Conservation (phyloP, 768 basidiomycete genomes). For the Leucosporidium scottii region DNA sequence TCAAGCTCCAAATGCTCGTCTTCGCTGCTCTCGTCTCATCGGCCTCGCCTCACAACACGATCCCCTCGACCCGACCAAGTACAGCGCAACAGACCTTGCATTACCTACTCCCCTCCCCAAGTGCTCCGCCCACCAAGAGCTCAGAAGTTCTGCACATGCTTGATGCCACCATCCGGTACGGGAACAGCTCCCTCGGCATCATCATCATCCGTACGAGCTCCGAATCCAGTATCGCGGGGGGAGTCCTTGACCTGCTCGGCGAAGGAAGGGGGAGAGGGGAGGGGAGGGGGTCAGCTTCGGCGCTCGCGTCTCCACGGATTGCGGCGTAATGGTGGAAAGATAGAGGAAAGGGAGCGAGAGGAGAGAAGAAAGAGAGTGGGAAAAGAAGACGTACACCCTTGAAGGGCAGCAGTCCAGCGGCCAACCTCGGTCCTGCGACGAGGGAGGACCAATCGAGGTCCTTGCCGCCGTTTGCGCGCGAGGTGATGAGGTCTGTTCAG, state of each 20-base stretch:
- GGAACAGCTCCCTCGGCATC: conserved; percentile 10
- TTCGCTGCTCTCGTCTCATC: too few species aligned
- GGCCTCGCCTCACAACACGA: too few species aligned
- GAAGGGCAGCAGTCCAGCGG: conserved; percentile 55
- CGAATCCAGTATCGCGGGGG: conserved; percentile 30
- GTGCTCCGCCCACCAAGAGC: too few species aligned
- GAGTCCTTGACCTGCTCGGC: conserved; percentile 11
- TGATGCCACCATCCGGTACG: conserved; percentile 10
- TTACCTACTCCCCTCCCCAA: too few species aligned
- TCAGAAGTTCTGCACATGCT: conserved; percentile 13
- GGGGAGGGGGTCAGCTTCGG: too few species aligned
- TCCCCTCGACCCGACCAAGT: too few species aligned
- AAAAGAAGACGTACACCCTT: conserved; percentile 29
- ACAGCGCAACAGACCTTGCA: too few species aligned
- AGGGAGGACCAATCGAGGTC: conserved; percentile 75
- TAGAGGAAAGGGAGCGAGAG: not conserved
- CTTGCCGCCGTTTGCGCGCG: conserved; percentile 64
- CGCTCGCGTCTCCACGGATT: too few species aligned
- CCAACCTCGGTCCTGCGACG: conserved; percentile 66
- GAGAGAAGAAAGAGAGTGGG: not conserved
- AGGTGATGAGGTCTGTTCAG: conserved; percentile 71
- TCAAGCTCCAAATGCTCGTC: too few species aligned
- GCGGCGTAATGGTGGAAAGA: too few species aligned
- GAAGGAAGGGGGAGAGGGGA: too few species aligned
- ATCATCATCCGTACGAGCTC: conserved; percentile 8